A percentile compares a stretch with the other conserved stretches of the same genome.
These are phyloP conservation scores for Blastomyces silverae DNA, from an alignment of 2,329 filamentous ascomycete species.

Conservation along the genomic window DNA sequence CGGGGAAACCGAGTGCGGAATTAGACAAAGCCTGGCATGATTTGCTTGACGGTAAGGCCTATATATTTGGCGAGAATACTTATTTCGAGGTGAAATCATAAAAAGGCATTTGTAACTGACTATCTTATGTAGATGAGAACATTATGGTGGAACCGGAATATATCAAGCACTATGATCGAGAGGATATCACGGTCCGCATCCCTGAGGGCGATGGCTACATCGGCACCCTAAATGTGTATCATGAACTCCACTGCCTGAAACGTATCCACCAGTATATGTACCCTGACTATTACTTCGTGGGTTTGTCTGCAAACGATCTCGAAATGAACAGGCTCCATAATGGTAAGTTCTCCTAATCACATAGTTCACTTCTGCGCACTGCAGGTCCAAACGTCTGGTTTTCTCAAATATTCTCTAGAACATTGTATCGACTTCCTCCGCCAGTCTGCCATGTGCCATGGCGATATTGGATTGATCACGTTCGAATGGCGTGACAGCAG, in stretches of 20 bases:
- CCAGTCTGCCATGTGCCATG: slow-evolving; percentile 16
- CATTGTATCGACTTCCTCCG: slow-evolving; percentile 18
- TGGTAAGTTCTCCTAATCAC: neutral
- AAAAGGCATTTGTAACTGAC: neutral
- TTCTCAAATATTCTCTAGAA: slow-evolving; percentile 8
- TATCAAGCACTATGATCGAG: slow-evolving; percentile 9
- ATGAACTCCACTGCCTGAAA: slow-evolving; percentile 16
- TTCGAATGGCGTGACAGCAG: slow-evolving; percentile 9
- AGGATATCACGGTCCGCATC: slow-evolving; percentile 7
- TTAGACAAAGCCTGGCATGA: slow-evolving; percentile 11
- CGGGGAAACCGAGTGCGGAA: slow-evolving; percentile 8
- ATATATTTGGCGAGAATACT: neutral
- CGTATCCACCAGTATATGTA: slow-evolving; percentile 15
- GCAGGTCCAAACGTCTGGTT: neutral
- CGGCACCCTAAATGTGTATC: slow-evolving; percentile 13
- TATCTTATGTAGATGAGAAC: slow-evolving; percentile 1
- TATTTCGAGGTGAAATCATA: neutral
- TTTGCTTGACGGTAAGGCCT: neutral
- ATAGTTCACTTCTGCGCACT: neutral
- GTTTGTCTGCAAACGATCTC: slow-evolving; percentile 4
- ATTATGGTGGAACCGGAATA: slow-evolving; percentile 11
- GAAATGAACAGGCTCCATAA: slow-evolving; percentile 15
- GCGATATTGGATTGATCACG: slow-evolving; percentile 13
- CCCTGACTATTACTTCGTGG: slow-evolving; percentile 13
- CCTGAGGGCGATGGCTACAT: slow-evolving; percentile 10